Evolutionary conservation across 2,329 filamentous ascomycete species (phyloP).

Genomic region (Fonsecaea erecta): DNA sequence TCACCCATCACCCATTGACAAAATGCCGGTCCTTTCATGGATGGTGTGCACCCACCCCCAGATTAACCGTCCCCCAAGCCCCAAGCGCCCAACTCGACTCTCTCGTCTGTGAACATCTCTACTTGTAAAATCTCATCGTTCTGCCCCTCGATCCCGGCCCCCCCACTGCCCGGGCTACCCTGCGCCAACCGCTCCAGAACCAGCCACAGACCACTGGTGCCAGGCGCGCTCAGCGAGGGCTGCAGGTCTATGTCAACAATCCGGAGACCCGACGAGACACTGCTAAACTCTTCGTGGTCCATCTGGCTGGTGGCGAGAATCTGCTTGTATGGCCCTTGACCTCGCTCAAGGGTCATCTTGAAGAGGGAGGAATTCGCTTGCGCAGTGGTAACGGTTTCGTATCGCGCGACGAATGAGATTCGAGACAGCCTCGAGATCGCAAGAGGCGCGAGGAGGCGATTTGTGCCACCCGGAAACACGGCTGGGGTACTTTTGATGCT

Average conservation of each 20-base stretch:
- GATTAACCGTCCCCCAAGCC: constrained; percentile 29
- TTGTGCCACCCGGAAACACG: constrained; percentile 55
- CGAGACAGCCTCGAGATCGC: constrained; percentile 62
- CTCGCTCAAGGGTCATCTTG: constrained; percentile 73
- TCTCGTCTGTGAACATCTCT: constrained; percentile 51
- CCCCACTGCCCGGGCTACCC: constrained; percentile 46
- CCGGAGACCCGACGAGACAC: constrained; percentile 68
- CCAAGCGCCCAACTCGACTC: constrained; percentile 46
- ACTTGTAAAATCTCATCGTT: constrained; percentile 45
- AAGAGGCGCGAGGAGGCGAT: constrained; percentile 60
- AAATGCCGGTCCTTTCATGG: neutral
- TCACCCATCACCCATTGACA: neutral
- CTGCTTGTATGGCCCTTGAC: constrained; percentile 70
- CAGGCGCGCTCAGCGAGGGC: constrained; percentile 57
- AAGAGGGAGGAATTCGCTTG: constrained; percentile 54
- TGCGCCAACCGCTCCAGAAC: constrained; percentile 74
- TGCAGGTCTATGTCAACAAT: constrained; percentile 76
- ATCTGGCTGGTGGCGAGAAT: constrained; percentile 58
- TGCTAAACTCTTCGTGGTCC: constrained; percentile 75
- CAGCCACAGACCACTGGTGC: constrained; percentile 70
- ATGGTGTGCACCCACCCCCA: neutral
- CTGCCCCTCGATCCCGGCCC: neutral
- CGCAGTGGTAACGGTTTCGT: constrained; percentile 40
- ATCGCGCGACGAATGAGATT: constrained; percentile 61
- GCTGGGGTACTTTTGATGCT: constrained; percentile 62